Evolutionary conservation across 306 rosid species (phyloP).

Genomic region (Vicia faba): DNA sequence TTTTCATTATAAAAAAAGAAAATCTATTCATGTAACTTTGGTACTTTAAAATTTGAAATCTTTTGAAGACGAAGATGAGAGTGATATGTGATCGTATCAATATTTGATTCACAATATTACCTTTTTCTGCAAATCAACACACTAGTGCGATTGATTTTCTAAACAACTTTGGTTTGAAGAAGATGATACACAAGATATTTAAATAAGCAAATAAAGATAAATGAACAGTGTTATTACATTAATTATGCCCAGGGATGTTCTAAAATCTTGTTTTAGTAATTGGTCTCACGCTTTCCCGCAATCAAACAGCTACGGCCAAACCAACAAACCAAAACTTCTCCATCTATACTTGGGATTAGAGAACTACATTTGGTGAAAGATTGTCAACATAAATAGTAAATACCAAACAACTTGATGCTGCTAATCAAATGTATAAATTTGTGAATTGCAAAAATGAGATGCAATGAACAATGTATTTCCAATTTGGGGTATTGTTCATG

Average conservation of each 20-base stretch:
- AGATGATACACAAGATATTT: not conserved
- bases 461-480: not conserved
- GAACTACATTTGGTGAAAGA: not conserved
- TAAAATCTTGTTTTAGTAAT: not conserved
- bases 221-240: not conserved
- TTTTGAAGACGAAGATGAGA: too few species aligned
- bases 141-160: not conserved
- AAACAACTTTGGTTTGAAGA: not conserved
- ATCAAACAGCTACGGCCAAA: not conserved
- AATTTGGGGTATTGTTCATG: not conserved
- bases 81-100: not conserved
- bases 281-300: not conserved
- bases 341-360: conserved; percentile 1
- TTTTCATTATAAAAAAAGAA: too few species aligned
- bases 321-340: not conserved
- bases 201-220: not conserved
- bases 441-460: conserved; percentile 4
- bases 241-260: not conserved
- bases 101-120: not conserved
- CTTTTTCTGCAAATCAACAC: not conserved
- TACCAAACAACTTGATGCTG: not conserved
- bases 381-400: conserved; percentile 14
- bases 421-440: conserved; percentile 8
- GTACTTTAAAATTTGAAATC: not conserved
- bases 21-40: not conserved